phyloP scores from a whole-genome alignment of 768 basidiomycete genomes.

The Neoboletus subvelutipes region DNA sequence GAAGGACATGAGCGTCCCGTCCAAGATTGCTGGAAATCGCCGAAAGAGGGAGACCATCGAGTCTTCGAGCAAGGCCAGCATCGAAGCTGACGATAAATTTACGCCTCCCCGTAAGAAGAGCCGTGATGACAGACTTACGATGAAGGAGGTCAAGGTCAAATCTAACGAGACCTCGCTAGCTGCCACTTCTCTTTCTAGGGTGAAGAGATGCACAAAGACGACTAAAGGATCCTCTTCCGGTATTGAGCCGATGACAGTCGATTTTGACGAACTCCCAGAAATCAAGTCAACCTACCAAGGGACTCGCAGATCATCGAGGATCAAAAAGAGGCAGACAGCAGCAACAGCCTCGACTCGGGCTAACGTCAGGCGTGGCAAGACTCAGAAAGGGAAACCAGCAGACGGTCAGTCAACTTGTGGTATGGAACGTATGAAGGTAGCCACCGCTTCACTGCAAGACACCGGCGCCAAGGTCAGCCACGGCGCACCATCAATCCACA shows the following conservation, averaged over 20 bases:
- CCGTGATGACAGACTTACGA: constrained; percentile 7
- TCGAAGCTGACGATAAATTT: constrained; percentile 17
- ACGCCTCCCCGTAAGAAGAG: constrained; percentile 21
- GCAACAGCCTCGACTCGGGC: constrained; percentile 9
- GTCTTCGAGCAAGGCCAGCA: background rate
- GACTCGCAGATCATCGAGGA: constrained; percentile 18
- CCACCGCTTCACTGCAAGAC: background rate
- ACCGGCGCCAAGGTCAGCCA: background rate
- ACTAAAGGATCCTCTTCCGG: constrained; percentile 34
- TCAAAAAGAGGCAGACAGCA: constrained; percentile 13
- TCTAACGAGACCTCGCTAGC: background rate
- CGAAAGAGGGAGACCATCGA: constrained; percentile 25
- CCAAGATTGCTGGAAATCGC: constrained; percentile 25
- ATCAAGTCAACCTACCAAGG: constrained; percentile 1
- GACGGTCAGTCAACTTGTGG: background rate
- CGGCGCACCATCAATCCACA: background rate
- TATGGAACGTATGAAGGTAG: background rate
- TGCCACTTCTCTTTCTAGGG: constrained; percentile 5
- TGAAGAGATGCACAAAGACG: constrained; percentile 37
- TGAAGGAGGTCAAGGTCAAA: background rate
- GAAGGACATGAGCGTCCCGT: constrained; percentile 1
- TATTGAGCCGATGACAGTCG: constrained; percentile 12
- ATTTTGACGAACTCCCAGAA: constrained; percentile 37
- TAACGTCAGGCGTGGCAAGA: constrained; percentile 30
- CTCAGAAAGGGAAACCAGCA: constrained; percentile 6